These are phyloP conservation scores for Ganoderma resinaceum DNA, from an alignment of 1,284 basidiomycete species.

Conservation along the genomic window DNA sequence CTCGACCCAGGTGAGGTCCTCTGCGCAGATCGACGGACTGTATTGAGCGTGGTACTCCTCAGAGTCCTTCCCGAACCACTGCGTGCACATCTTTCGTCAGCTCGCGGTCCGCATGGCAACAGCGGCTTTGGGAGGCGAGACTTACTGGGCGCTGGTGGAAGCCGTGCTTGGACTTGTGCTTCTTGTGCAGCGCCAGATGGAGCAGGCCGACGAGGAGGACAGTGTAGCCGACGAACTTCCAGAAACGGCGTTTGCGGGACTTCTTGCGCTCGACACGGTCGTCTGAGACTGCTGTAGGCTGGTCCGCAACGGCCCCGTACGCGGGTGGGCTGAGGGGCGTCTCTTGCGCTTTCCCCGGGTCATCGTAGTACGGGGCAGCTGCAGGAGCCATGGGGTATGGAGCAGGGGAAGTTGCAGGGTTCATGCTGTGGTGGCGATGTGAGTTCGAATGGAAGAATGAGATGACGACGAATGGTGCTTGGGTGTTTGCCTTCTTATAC, in stretches of 20 bases:
- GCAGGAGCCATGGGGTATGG: not conserved
- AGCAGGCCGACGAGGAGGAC: conserved; percentile 17
- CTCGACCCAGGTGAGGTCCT: conserved; percentile 3
- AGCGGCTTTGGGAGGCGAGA: too few species aligned
- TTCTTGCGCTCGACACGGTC: conserved; percentile 17
- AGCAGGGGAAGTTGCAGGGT: not conserved
- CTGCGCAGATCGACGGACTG: conserved; percentile 7
- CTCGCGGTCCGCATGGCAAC: too few species aligned
- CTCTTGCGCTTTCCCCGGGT: conserved; percentile 6
- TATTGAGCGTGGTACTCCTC: not conserved
- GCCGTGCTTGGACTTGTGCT: conserved; percentile 1
- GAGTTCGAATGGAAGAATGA: not conserved
- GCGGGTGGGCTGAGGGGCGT: not conserved
- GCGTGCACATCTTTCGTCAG: not conserved
- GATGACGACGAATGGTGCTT: not conserved
- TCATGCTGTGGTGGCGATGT: not conserved
- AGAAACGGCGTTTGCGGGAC: conserved; percentile 27
- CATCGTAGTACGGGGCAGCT: not conserved
- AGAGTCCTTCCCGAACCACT: not conserved
- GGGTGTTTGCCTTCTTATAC: not conserved
- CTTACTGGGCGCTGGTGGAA: conserved; percentile 5
- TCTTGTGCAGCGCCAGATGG: conserved; percentile 11
- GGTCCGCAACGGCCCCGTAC: not conserved
- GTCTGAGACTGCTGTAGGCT: not conserved
- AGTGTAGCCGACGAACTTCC: conserved; percentile 21